Evolutionary conservation across 441 rosid species (phyloP).

Genomic region (Isatis lusitanica): DNA sequence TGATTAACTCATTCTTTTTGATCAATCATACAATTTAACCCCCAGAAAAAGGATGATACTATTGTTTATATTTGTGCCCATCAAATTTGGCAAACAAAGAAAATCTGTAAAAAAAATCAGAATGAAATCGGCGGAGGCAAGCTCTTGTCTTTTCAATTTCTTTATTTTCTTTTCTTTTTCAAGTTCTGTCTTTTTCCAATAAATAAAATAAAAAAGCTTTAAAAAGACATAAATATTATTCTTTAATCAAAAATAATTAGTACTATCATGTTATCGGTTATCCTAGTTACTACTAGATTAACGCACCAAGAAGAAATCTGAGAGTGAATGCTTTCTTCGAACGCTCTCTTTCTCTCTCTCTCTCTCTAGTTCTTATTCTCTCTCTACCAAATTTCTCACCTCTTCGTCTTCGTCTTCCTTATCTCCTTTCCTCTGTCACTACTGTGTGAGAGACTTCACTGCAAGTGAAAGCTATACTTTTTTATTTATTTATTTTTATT

Average conservation of each 20-base stretch:
- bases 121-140: slow-evolving; percentile 5
- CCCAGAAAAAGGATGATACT: neutral
- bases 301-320: slow-evolving; percentile 39
- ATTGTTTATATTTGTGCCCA: neutral
- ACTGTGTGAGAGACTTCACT: slow-evolving; percentile 18
- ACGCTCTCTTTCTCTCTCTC: slow-evolving; percentile 39
- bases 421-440: slow-evolving; percentile 38
- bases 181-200: slow-evolving; percentile 16
- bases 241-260: slow-evolving; percentile 22
- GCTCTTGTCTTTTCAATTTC: slow-evolving; percentile 8
- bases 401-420: slow-evolving; percentile 24
- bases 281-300: slow-evolving; percentile 32
- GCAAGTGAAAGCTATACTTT: slow-evolving; percentile 29
- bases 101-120: slow-evolving; percentile 12
- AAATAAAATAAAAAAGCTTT: neutral
- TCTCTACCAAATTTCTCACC: slow-evolving; percentile 14
- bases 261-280: slow-evolving; percentile 16
- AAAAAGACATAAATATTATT: slow-evolving; percentile 1
- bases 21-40: neutral
- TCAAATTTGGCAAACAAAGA: neutral
- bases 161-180: neutral
- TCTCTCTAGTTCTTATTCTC: slow-evolving; percentile 20
- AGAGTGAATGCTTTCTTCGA: slow-evolving; percentile 41
- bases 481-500: neutral
- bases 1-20: neutral